Evolutionary conservation across 2,329 filamentous ascomycete species (phyloP), one percentile per base, ranked within the genome.

Genomic region (Tolypocladium cylindrosporum): DNA sequence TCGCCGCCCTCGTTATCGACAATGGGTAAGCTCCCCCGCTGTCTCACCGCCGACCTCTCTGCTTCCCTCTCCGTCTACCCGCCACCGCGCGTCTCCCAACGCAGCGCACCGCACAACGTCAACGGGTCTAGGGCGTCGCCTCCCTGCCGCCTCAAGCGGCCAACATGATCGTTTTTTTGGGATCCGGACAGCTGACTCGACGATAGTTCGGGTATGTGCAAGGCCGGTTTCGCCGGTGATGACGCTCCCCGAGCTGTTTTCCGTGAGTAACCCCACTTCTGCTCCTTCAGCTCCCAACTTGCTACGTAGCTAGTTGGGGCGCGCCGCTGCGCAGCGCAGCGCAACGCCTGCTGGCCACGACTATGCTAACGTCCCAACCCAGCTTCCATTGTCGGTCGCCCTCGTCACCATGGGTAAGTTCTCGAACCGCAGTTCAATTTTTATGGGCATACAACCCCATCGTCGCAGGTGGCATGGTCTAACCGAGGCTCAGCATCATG

Each of bases 171-270:
- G 13, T 52, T 55, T 58, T 58, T 56, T 13, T n/a, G 21, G 45
- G n/a, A 52, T 34, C 41, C 50, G 57, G 56, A 24, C 55, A 61
- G 65, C 78, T 81, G 66, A 81, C 73, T 62, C 66, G 58, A 67
- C 60, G 72, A 64, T 78, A 97, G 93, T 88, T 97, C 94, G 81
- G 94, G 94, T 87, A 97, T 99, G 94, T 99, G 94, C 85, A 99
- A 99, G 86, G 94, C 94, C 89, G 94, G 94, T 92, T 99, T 99
- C 83, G 94, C 94, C 85, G 94, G 94, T 91, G 94, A 99, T 77
- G 94, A 99, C 89, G 94, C 94, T 82, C 94, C 94, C 78, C 88
- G 94, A 87, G 94, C 94, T 82, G 94, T 99, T 77, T 99, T 99
- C 88, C 94, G 93, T 97, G 89, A 96, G 93, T 72, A 70, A 73